Evolutionary conservation across 2,329 filamentous ascomycete genomes (phyloP).

Genomic region (Nannizzia gypsea): DNA sequence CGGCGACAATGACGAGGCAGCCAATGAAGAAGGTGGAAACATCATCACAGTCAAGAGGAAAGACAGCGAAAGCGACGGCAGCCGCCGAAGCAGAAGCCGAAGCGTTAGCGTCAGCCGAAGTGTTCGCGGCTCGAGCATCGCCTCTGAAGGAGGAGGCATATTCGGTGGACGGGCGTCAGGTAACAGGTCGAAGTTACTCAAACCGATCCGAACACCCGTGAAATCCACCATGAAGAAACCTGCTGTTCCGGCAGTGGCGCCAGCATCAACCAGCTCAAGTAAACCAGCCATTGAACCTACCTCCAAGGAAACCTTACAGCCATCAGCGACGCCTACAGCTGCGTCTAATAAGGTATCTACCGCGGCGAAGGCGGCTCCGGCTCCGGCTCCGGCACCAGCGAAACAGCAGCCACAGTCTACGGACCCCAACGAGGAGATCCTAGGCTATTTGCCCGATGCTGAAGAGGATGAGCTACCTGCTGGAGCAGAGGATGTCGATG

Average conservation of each 20-base stretch:
- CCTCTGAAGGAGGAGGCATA: constrained; percentile 12
- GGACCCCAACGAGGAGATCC: constrained; percentile 18
- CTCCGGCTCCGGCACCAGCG: no score
- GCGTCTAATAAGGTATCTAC: constrained; percentile 8
- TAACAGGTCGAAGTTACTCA: neutral
- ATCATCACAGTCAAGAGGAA: constrained; percentile 8
- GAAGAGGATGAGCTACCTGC: constrained; percentile 14
- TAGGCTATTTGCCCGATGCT: constrained; percentile 16
- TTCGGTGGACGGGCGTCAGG: constrained; percentile 10
- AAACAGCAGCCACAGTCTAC: constrained; percentile 7
- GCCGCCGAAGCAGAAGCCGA: constrained; percentile 18
- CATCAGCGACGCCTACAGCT: constrained; percentile 9
- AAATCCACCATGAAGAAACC: constrained; percentile 1
- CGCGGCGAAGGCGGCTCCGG: neutral
- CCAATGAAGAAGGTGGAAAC: constrained; percentile 15
- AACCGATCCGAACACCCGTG: neutral
- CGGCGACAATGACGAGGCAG: constrained; percentile 24
- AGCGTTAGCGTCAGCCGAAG: constrained; percentile 22
- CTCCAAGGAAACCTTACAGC: constrained; percentile 7
- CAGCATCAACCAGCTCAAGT: constrained; percentile 15
- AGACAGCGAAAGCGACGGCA: constrained; percentile 12
- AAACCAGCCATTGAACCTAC: constrained; percentile 13
- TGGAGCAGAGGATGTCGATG: constrained; percentile 20
- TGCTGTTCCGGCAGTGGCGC: neutral
- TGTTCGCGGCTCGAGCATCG: constrained; percentile 10